Evolutionary conservation across 1,284 basidiomycete genomes (phyloP).

Genomic region (Austroboletus niveus): DNA sequence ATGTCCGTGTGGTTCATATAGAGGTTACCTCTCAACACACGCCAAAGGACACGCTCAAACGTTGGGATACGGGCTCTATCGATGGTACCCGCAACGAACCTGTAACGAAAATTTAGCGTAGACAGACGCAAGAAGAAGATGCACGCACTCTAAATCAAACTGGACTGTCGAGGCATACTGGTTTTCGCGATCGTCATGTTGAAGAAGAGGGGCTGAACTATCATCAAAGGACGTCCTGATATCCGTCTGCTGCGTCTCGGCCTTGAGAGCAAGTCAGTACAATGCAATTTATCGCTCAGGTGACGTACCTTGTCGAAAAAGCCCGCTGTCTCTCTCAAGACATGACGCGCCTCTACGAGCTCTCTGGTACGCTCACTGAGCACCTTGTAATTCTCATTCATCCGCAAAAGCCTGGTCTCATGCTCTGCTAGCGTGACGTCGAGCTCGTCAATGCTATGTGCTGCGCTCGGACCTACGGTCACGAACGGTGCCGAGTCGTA

Average conservation of each 20-base stretch:
- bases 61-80: conserved; percentile 90
- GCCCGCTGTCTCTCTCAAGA: conserved; percentile 92
- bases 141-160: conserved; percentile 83
- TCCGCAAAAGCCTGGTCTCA: conserved; percentile 82
- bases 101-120: conserved; percentile 28
- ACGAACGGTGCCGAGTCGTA: conserved; percentile 81
- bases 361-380: conserved; percentile 87
- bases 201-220: conserved; percentile 86
- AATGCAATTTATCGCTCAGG: background rate
- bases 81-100: conserved; percentile 96
- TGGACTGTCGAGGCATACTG: conserved; percentile 56
- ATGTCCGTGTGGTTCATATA: conserved; percentile 99
- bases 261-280: conserved; percentile 44
- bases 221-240: conserved; percentile 92
- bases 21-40: conserved; percentile 94
- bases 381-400: conserved; percentile 94
- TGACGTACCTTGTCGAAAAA: conserved; percentile 85
- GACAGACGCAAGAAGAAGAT: background rate
- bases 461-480: conserved; percentile 85
- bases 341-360: conserved; percentile 90
- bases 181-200: conserved; percentile 84
- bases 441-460: conserved; percentile 93
- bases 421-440: conserved; percentile 87
- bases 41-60: conserved; percentile 98
- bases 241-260: conserved; percentile 76